phyloP scores from a whole-genome alignment of 768 basidiomycete species.

The Crassisporium funariophilum region DNA sequence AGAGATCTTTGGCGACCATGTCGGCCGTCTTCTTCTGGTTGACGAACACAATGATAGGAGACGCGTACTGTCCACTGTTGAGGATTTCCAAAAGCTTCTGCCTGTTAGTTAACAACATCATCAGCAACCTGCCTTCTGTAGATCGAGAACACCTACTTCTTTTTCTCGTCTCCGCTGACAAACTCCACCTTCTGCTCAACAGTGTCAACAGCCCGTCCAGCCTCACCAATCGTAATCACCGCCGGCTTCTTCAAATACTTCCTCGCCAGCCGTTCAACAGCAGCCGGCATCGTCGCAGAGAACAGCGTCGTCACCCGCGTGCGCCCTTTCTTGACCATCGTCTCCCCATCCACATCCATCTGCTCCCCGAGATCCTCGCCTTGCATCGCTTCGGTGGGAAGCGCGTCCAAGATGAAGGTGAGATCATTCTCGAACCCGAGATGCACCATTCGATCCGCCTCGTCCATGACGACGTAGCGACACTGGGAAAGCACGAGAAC shows the following conservation, averaged over 20 bases:
- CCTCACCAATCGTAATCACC: conserved; percentile 96
- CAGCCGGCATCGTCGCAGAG: conserved; percentile 98
- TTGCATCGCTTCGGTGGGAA: conserved; percentile 85
- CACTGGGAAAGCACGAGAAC: conserved; percentile 96
- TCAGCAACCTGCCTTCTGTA: conserved; percentile 14
- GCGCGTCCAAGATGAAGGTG: conserved; percentile 90
- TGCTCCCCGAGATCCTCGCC: conserved; percentile 77
- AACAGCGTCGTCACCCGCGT: conserved; percentile 95
- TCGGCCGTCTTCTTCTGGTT: conserved; percentile 99
- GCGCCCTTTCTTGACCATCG: conserved; percentile 69
- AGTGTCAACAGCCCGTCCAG: conserved; percentile 96
- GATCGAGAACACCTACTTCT: conserved; percentile 66
- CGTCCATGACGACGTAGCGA: conserved; percentile 99
- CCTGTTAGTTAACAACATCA: conserved; percentile 51
- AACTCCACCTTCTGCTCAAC: conserved; percentile 98
- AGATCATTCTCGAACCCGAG: conserved; percentile 95
- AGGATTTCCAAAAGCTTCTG: conserved; percentile 88
- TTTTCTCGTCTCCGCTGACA: conserved; percentile 91
- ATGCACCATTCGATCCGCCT: conserved; percentile 99
- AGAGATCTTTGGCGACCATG: conserved; percentile 94
- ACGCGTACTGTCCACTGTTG: conserved; percentile 76
- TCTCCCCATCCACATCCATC: conserved; percentile 79
- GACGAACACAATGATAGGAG: conserved; percentile 98
- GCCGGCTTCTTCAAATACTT: conserved; percentile 95
- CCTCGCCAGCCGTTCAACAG: conserved; percentile 91